phyloP scores from a whole-genome alignment of 2,329 filamentous ascomycete genomes.

The Lizonia empirigonia region DNA sequence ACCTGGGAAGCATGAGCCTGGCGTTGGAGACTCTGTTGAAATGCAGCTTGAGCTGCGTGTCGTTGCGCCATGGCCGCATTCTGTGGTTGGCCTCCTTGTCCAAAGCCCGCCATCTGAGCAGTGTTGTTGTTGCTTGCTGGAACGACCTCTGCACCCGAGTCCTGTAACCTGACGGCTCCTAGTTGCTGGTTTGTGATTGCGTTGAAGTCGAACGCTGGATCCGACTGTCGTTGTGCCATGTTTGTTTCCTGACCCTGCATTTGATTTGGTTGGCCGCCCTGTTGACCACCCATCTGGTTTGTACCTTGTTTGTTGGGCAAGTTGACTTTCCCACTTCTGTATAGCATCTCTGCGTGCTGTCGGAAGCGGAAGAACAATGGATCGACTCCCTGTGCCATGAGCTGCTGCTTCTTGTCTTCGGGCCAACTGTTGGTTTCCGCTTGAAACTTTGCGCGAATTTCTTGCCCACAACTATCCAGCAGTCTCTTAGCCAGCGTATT shows the following conservation, averaged over 20 bases:
- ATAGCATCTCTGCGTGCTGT: slow-evolving; percentile 51
- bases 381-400: slow-evolving; percentile 54
- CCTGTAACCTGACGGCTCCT: slow-evolving; percentile 65
- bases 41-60: slow-evolving; percentile 31
- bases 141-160: slow-evolving; percentile 67
- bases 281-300: slow-evolving; percentile 37
- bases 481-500: slow-evolving; percentile 55
- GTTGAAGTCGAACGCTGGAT: slow-evolving; percentile 55
- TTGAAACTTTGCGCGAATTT: slow-evolving; percentile 54
- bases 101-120: slow-evolving; percentile 45
- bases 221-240: slow-evolving; percentile 36
- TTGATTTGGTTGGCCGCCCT: slow-evolving; percentile 31
- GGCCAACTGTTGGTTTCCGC: slow-evolving; percentile 51
- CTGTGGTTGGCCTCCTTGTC: slow-evolving; percentile 35
- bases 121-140: slow-evolving; percentile 64
- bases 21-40: slow-evolving; percentile 42
- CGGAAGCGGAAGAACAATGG: slow-evolving; percentile 59
- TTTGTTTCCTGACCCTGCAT: slow-evolving; percentile 37
- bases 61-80: slow-evolving; percentile 38
- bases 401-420: slow-evolving; percentile 54
- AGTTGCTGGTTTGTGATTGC: slow-evolving; percentile 66
- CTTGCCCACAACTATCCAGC: slow-evolving; percentile 53
- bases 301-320: slow-evolving; percentile 12
- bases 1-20: slow-evolving; percentile 36
- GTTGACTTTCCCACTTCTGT: slow-evolving; percentile 31